Percentiles rank a stretch among this genome's conserved stretches.
phyloP scores from a whole-genome alignment of 768 basidiomycete species.

The Sporobolomyces pararoseus region DNA sequence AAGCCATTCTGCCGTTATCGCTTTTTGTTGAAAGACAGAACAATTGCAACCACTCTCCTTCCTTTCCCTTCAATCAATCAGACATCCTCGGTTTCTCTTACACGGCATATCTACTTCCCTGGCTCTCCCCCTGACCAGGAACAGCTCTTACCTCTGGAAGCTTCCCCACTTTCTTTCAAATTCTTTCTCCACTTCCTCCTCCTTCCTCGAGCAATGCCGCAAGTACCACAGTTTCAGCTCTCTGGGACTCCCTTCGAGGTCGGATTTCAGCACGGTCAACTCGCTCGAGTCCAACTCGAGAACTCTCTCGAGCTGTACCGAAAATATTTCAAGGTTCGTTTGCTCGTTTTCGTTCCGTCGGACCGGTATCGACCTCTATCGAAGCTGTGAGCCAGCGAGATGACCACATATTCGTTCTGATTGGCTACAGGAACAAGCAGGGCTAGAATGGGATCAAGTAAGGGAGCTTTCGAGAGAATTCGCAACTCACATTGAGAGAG shows the following conservation, averaged over 20 bases:
- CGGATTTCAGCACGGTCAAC: constrained; percentile 12
- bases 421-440: neutral
- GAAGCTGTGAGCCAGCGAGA: too few relatives aligned
- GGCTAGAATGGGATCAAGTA: constrained; percentile 2
- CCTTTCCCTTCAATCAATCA: neutral
- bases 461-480: neutral
- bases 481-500: neutral
- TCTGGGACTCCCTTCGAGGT: neutral
- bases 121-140: neutral
- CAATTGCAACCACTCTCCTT: neutral
- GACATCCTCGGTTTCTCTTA: neutral
- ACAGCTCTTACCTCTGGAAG: neutral
- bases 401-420: too few relatives aligned
- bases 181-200: neutral
- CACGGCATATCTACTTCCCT: neutral
- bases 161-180: neutral
- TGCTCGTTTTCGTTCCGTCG: neutral
- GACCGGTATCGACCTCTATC: too few relatives aligned
- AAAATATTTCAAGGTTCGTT: neutral
- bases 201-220: neutral
- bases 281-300: neutral
- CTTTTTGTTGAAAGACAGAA: neutral
- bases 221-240: constrained; percentile 14
- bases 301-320: neutral
- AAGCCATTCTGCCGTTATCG: neutral